phyloP scores from a whole-genome alignment of 192 early-diverging fungal genomes.

The Dispira parvispora region DNA sequence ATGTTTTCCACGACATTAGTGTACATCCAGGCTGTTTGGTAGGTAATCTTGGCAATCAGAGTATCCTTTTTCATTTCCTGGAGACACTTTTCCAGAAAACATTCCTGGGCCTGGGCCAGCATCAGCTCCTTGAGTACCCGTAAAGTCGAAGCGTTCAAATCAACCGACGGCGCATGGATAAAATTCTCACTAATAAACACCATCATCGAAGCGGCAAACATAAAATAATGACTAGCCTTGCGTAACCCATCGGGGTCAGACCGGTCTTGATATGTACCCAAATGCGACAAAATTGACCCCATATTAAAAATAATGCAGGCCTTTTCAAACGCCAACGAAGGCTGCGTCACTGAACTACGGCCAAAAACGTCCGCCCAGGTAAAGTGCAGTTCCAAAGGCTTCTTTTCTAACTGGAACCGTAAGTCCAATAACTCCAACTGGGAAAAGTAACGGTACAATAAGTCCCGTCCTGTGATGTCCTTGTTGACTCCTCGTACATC shows the following conservation, averaged over 20 bases:
- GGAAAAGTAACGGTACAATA: constrained; percentile 92
- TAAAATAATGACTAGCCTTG: constrained; percentile 77
- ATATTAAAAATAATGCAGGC: constrained; percentile 92
- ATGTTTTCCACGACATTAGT: constrained; percentile 55
- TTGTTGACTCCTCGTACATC: constrained; percentile 92
- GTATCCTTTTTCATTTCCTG: constrained; percentile 76
- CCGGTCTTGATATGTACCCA: constrained; percentile 58
- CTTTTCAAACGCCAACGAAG: constrained; percentile 93
- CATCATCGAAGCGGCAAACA: constrained; percentile 86
- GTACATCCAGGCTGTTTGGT: constrained; percentile 62
- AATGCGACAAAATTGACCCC: constrained; percentile 58
- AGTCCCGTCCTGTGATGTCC: constrained; percentile 80
- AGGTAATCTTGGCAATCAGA: constrained; percentile 80
- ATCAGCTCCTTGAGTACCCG: constrained; percentile 70
- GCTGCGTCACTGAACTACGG: constrained; percentile 57
- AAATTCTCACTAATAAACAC: constrained; percentile 97
- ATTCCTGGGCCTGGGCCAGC: constrained; percentile 92
- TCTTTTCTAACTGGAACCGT: constrained; percentile 86
- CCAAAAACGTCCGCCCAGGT: constrained; percentile 93
- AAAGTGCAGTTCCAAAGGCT: constrained; percentile 74
- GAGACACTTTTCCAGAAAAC: constrained; percentile 69
- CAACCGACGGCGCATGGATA: constrained; percentile 84
- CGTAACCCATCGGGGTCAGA: constrained; percentile 58
- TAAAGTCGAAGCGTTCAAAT: constrained; percentile 79
- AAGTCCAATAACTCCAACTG: constrained; percentile 88